These are phyloP conservation scores for Geranium incanum DNA, from an alignment of 441 rosid species.

Conservation along the genomic window DNA sequence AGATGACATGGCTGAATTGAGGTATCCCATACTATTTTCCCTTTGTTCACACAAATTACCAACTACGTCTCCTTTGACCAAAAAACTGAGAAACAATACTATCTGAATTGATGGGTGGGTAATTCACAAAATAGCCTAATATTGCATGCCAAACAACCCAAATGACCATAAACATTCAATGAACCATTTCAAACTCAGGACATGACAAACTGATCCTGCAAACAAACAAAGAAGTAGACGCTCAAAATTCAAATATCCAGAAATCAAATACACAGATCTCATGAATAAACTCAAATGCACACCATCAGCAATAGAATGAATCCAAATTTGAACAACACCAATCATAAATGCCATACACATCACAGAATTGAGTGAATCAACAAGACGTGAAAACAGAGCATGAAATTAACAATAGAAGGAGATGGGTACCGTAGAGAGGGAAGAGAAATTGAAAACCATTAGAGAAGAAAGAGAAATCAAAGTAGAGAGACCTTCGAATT, in stretches of 20 bases:
- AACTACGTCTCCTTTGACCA: background rate
- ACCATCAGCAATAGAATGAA: background rate
- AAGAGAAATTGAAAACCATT: constrained; percentile 9
- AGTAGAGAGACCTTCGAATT: background rate
- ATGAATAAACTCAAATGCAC: background rate
- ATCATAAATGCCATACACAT: background rate
- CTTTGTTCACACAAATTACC: background rate
- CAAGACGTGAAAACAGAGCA: background rate
- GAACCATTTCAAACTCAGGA: constrained; percentile 2
- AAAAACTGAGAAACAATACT: background rate
- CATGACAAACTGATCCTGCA: background rate
- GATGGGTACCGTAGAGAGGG: background rate
- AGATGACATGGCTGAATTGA: constrained; percentile 10
- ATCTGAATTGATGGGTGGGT: background rate
- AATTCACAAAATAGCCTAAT: background rate
- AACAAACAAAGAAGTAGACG: background rate
- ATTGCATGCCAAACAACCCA: background rate
- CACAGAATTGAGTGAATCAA: background rate
- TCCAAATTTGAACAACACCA: background rate
- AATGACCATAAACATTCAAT: background rate
- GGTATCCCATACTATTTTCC: constrained; percentile 11
- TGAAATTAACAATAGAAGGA: background rate
- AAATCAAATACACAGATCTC: constrained; percentile 1
- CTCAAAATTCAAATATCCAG: background rate
- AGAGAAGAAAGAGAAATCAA: background rate